Evolutionary conservation across 2,329 filamentous ascomycete species (phyloP), one percentile per base, ranked within the genome.

Genomic region (Trichophyton verrucosum): DNA sequence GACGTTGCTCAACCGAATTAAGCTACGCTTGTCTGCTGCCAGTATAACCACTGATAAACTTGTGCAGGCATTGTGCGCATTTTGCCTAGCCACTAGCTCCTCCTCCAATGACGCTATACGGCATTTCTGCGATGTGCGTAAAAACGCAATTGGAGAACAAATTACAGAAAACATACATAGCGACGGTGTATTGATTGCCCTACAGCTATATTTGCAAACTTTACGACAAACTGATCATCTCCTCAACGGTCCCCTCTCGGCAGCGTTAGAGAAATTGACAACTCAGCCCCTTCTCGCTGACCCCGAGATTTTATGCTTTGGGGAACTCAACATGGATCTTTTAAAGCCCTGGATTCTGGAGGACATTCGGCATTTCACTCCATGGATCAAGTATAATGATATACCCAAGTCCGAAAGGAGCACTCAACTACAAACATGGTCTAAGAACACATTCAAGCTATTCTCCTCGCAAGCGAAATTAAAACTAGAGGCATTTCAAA

Each of bases 341-440:
- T 85, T 89, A 68, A 84, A 86, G 64, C 81, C 81, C 20, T 95
- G 91, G 88, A 88, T 94, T 64, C 82, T 87, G 17, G 85, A 91
- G 6, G 89, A 95, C 63, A 88, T 96, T 47, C 83, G 83, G 55
- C 87, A 87, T 65, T 96, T 95, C 70, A 92, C 86, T 0, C 91
- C 91, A 0, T 96, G 90, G 76, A 88, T 95, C 40, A 85, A 88
- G 33, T 86, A 95, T 67, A 89, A 91, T 65, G 88, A 94, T 65
- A 73, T 89, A 3, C 81, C 85, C 24, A 82, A 81, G 20, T 74
- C 77, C 24, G 80, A 84, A 63, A 82, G 83, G 0, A 79, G 80
- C 47, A 80, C 83, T 1, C 83, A 83, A 72, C 78, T 89, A 13
- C 79, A 79, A 22, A 71, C 70, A 30, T 91, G 88, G 87, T 83